A percentile compares a stretch with the other conserved stretches of the same genome.
phyloP scores from a whole-genome alignment of 2,329 filamentous ascomycete genomes.

The Claviceps quebecensis region DNA sequence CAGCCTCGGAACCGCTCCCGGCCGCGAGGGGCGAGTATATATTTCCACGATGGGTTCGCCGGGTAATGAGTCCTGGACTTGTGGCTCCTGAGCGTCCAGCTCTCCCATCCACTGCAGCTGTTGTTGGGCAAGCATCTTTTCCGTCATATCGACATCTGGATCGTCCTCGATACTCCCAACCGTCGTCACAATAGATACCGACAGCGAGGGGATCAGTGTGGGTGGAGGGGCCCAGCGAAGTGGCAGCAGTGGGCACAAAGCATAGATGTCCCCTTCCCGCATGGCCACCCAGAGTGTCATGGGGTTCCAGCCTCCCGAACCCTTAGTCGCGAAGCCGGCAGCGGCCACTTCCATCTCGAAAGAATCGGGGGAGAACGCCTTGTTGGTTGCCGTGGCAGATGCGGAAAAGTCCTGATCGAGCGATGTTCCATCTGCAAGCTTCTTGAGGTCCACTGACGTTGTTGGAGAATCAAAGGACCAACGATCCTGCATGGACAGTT shows the following conservation, averaged over 20 bases:
- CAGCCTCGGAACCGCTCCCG: slow-evolving; percentile 43
- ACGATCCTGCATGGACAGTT: slow-evolving; percentile 67
- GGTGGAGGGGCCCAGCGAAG: slow-evolving; percentile 69
- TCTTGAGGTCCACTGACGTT: slow-evolving; percentile 75
- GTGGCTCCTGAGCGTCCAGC: slow-evolving; percentile 47
- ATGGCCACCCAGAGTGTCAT: slow-evolving; percentile 98
- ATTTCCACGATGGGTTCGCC: slow-evolving; percentile 40
- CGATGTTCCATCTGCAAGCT: slow-evolving; percentile 71
- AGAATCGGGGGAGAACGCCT: slow-evolving; percentile 74
- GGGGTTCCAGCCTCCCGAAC: slow-evolving; percentile 74
- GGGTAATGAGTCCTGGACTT: slow-evolving; percentile 32
- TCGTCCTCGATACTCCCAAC: slow-evolving; percentile 49
- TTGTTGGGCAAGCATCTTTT: slow-evolving; percentile 46
- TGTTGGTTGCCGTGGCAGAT: slow-evolving; percentile 58
- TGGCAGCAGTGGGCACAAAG: slow-evolving; percentile 78
- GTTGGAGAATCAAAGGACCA: slow-evolving; percentile 78
- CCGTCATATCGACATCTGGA: slow-evolving; percentile 33
- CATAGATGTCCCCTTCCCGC: slow-evolving; percentile 84
- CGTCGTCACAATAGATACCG: slow-evolving; percentile 68
- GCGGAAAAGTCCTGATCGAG: slow-evolving; percentile 73
- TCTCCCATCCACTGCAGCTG: slow-evolving; percentile 56
- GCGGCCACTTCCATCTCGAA: slow-evolving; percentile 91
- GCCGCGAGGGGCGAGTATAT: slow-evolving; percentile 41
- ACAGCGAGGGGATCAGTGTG: slow-evolving; percentile 67
- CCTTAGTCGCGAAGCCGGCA: slow-evolving; percentile 58